Conservation (phyloP, 2,329 filamentous ascomycete genomes). For the Rutstroemia sp. region DNA sequence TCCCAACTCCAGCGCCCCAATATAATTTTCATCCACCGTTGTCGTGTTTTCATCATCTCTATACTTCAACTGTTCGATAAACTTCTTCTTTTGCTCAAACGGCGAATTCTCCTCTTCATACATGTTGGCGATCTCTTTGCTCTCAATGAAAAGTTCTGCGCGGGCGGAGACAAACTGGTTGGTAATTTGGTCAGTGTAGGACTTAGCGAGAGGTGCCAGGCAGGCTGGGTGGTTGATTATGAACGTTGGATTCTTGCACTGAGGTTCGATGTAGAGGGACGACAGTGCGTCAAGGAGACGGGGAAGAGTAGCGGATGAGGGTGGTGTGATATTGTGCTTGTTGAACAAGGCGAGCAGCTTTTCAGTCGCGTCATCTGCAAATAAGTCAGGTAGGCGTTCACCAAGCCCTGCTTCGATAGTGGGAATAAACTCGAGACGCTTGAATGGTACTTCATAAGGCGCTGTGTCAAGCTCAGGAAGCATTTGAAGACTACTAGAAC, state of each 20-base stretch:
- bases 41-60: slow-evolving; percentile 29
- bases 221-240: slow-evolving; percentile 85
- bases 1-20: slow-evolving; percentile 78
- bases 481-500: slow-evolving; percentile 37
- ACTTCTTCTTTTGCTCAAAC: slow-evolving; percentile 76
- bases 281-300: slow-evolving; percentile 78
- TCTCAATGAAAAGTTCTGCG: slow-evolving; percentile 75
- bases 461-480: slow-evolving; percentile 41
- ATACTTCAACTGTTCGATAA: slow-evolving; percentile 50
- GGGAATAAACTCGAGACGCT: slow-evolving; percentile 73
- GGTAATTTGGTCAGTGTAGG: slow-evolving; percentile 64
- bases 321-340: slow-evolving; percentile 40
- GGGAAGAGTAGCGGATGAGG: slow-evolving; percentile 49
- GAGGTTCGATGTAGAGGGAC: slow-evolving; percentile 68
- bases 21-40: slow-evolving; percentile 58
- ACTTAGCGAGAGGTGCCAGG: slow-evolving; percentile 87
- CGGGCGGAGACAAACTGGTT: slow-evolving; percentile 71
- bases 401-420: slow-evolving; percentile 64
- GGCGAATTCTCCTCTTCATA: slow-evolving; percentile 98
- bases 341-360: slow-evolving; percentile 50
- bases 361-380: slow-evolving; percentile 43
- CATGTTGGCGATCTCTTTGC: slow-evolving; percentile 84
- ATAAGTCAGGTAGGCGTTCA: slow-evolving; percentile 32
- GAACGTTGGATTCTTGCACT: slow-evolving; percentile 67
- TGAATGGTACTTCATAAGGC: slow-evolving; percentile 49